Base-by-base conservation (phyloP, 441 rosid species). In the Euphorbia schlechtendalii region DNA sequence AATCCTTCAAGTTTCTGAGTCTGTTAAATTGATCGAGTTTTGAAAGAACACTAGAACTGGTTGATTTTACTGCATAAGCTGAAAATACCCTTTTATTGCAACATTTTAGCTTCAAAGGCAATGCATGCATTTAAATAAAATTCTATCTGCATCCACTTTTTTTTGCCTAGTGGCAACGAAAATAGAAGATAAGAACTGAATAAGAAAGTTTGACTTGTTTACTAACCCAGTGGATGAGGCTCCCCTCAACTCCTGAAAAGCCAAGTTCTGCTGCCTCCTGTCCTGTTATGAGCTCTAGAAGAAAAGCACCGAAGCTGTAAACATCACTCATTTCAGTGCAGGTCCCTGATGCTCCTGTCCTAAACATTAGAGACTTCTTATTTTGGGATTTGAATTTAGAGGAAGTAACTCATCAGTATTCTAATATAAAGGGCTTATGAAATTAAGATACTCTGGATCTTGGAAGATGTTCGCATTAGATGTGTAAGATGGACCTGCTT, bases 251-350 rank as follows among this genome's bases (percentile, higher is more conserved):
- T 72, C 77, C 75, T 25, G 76, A 52, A 55, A 64, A 63, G 14
- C 69, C 73, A 8, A 74, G 69, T 22, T 64, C 56, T 9, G 45
- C 57, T 59, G 85, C 80, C 36, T 75, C 73, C 51, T 72, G 74
- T 49, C 89, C 87, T 0, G 85, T 78, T 41, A 88, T 69, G 13
- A 86, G 85, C 82, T 86, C 88, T 73, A 81, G 59, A 70, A 88
- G 84, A 56, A 88, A 86, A 69, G 86, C 83, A 27, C 95, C 88
- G 12, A 84, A 88, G 78, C 88, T 77, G 74, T 82, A 84, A 43
- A 84, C 80, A 36, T 85, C 93, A 40, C 82, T 81, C 69, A 48
- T 71, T 73, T 75, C 81, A 6, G 78, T 75, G 68, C 74, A 79
- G 55, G 21, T 67, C 67, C 82, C 81, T 0, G 72, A 45, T 20